Evolutionary conservation across 2,329 filamentous ascomycete species (phyloP), one percentile per base, ranked within the genome.

Genomic region (Nigrospora sphaerica): DNA sequence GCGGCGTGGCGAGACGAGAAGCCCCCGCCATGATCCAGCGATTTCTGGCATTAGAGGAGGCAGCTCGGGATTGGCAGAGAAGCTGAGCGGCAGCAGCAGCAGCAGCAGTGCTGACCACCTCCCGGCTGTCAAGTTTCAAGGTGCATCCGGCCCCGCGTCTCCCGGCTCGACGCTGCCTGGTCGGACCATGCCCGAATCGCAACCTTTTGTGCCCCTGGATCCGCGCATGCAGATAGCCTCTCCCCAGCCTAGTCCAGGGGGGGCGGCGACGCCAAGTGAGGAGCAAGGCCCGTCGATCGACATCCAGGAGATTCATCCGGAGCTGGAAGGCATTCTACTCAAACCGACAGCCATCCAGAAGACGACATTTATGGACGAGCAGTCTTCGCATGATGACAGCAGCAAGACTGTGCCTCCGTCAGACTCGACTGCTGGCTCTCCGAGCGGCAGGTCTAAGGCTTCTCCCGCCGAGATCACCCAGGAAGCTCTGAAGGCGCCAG

Each of bases 281-380:
- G 60, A 60, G 5, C 66, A 62, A 14, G 60, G 71, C 1, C 70
- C 73, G 4, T 68, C 74, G 28, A 77, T 83, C 43, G 79, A 82
- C 48, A 73, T 83, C 11, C 71, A 75, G 38, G 71, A 75, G 49
- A 75, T 81, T 23, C 72, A 81, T 52, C 76, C 78, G 3, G 72
- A 74, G 31, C 63, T 82, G n/a, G 80, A 83, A 56, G 78, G 79
- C 7, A 76, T 83, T 43, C 70, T 73, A 2, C 69, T 83, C 52
- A 79, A 74, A 57, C 69, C 72, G 6, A 71, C 70, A 13, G 77
- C 77, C 1, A 65, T 81, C 13, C 69, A 74, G 55, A 74, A 67
- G 52, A 55, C 70, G 34, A 80, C 76, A 3, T 80, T 80, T 51
- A 67, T 63, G n/a, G 64, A 72, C 48, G 59, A 28, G 32, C 54